A percentile compares a stretch with the other conserved stretches of the same genome.
phyloP scores from a whole-genome alignment of 768 basidiomycete species.

The Tremella fuciformis region DNA sequence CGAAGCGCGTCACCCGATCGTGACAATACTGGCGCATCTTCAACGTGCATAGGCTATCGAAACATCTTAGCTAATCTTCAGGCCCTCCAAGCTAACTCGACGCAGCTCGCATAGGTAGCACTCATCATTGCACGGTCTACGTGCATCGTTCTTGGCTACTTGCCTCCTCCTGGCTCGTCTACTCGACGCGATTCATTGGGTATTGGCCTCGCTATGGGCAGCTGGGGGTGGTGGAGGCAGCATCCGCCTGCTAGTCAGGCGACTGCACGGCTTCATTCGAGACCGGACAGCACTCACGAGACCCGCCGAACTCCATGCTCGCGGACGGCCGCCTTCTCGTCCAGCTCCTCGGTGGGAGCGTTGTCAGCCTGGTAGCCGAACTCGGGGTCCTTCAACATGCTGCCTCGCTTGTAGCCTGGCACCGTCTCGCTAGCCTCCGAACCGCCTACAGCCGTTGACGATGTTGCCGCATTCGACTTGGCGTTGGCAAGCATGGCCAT shows the following conservation, averaged over 20 bases:
- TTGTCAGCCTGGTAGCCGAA: slow-evolving; percentile 4
- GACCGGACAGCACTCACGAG: slow-evolving; percentile 1
- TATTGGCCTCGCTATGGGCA: no score
- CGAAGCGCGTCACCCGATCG: no score
- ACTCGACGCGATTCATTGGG: no score
- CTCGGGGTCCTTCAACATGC: slow-evolving; percentile 25
- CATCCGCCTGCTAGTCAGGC: not conserved
- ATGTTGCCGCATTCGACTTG: not conserved
- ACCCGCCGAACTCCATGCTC: slow-evolving; percentile 1
- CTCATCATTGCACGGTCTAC: not conserved
- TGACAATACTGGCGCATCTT: no score
- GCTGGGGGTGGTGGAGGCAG: no score
- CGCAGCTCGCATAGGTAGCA: not conserved
- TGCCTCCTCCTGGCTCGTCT: not conserved
- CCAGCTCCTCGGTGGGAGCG: no score
- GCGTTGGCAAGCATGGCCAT: slow-evolving; percentile 24
- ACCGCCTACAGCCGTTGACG: not conserved
- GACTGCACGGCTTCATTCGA: slow-evolving; percentile 2
- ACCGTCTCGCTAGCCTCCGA: not conserved
- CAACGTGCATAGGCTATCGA: no score
- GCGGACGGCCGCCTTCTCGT: no score
- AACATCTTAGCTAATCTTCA: no score
- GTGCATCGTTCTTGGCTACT: not conserved
- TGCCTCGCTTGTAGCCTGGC: slow-evolving; percentile 7
- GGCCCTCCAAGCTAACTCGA: not conserved